A percentile compares a stretch with the other conserved stretches of the same genome.
These are phyloP conservation scores for Zizania latifolia DNA, from an alignment of 176 grass and related monocot species.

Conservation along the genomic window DNA sequence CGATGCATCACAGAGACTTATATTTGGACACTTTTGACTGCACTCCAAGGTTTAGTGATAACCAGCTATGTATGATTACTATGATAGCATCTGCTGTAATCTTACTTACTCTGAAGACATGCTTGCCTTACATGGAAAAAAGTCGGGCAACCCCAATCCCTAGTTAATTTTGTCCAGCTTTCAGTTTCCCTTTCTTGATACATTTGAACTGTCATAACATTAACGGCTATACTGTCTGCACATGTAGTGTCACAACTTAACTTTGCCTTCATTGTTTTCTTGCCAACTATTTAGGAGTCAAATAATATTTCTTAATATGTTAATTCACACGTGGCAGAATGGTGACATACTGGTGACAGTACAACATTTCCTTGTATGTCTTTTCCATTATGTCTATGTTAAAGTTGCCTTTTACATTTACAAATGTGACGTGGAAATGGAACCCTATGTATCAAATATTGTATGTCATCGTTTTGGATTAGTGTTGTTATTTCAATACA, in stretches of 20 bases:
- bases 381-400: no score
- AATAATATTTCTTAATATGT: not conserved
- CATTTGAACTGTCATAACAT: not conserved
- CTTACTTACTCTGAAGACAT: not conserved
- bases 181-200: no score
- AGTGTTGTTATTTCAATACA: no score
- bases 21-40: not conserved
- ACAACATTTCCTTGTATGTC: no score
- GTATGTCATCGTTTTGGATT: no score
- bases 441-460: no score
- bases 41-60: not conserved
- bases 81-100: no score
- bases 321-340: not conserved
- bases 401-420: no score
- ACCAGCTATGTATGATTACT: not conserved
- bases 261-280: not conserved
- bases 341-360: not conserved
- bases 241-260: not conserved
- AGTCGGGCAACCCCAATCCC: not conserved
- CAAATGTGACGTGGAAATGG: no score
- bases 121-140: not conserved
- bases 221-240: not conserved
- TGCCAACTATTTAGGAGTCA: not conserved
- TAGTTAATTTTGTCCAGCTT: not conserved
- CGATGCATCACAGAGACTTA: not conserved